A percentile compares a stretch with the other conserved stretches of the same genome.
Evolutionary conservation across 164 flowering plant genomes (phyloP).

Genomic region (Aristolochia californica): DNA sequence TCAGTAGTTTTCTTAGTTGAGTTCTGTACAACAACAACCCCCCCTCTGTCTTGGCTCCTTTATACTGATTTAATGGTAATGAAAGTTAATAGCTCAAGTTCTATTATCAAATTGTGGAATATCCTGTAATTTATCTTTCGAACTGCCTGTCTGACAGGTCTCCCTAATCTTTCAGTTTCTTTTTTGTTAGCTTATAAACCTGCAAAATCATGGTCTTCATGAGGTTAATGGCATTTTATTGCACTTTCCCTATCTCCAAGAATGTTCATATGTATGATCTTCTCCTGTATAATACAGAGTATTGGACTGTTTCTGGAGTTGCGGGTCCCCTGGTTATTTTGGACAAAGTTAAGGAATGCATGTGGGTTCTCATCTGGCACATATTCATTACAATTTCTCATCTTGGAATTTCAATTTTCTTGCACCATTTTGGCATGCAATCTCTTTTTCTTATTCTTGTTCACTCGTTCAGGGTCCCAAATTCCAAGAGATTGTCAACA

Average conservation of each 20-base stretch:
- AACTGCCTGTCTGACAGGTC: too few relatives aligned
- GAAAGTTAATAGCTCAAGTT: too few relatives aligned
- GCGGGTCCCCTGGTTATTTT: too few relatives aligned
- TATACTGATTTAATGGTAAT: too few relatives aligned
- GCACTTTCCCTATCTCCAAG: background rate
- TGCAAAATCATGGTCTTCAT: too few relatives aligned
- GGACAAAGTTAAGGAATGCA: slow-evolving; percentile 85
- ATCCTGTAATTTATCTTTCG: too few relatives aligned
- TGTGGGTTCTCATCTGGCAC: background rate
- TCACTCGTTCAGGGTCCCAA: slow-evolving; percentile 61
- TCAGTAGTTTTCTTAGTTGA: too few relatives aligned
- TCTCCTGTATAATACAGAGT: slow-evolving; percentile 43
- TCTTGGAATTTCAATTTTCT: background rate
- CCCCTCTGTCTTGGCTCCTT: too few relatives aligned
- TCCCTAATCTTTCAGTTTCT: background rate
- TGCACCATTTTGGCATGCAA: background rate
- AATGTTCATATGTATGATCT: background rate
- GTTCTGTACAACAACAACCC: too few relatives aligned
- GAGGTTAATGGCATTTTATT: background rate
- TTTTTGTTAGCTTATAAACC: too few relatives aligned
- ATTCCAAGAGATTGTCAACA: slow-evolving; percentile 92
- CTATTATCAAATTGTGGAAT: too few relatives aligned
- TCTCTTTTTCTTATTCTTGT: background rate
- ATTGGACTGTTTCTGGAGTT: slow-evolving; percentile 94
- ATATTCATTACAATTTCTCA: too few relatives aligned